Conservation (phyloP, 2,329 filamentous ascomycete species). For the Cercospora sp. region DNA sequence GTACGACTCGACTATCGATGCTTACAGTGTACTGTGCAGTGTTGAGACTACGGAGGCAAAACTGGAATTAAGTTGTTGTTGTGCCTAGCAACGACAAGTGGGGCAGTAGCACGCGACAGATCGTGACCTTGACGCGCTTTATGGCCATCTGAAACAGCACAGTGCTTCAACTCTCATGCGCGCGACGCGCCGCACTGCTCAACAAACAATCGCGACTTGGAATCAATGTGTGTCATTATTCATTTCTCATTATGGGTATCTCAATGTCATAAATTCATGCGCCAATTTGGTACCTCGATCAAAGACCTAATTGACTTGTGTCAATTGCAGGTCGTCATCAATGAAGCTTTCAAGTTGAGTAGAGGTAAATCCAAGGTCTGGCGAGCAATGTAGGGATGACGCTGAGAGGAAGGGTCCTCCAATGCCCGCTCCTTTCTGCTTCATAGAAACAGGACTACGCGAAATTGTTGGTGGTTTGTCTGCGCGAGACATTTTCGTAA, state of each 20-base stretch:
- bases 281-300: background rate
- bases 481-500: constrained; percentile 3
- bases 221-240: background rate
- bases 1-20: background rate
- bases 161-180: too few species aligned
- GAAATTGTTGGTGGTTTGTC: background rate
- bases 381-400: constrained; percentile 26
- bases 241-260: constrained; percentile 1
- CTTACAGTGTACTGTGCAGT: background rate
- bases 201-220: background rate
- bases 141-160: too few species aligned
- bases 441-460: background rate
- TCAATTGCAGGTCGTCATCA: constrained; percentile 40
- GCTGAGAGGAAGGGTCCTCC: constrained; percentile 25
- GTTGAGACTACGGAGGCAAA: background rate
- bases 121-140: too few species aligned
- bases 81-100: too few species aligned
- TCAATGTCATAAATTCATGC: background rate
- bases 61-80: background rate
- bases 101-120: too few species aligned
- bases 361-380: constrained; percentile 34
- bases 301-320: constrained; percentile 26
- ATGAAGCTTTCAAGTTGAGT: constrained; percentile 40
- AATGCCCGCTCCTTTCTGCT: constrained; percentile 17
- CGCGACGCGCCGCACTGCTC: background rate